These are phyloP conservation scores for Senna tora DNA, from an alignment of 306 rosid genomes.

Conservation along the genomic window DNA sequence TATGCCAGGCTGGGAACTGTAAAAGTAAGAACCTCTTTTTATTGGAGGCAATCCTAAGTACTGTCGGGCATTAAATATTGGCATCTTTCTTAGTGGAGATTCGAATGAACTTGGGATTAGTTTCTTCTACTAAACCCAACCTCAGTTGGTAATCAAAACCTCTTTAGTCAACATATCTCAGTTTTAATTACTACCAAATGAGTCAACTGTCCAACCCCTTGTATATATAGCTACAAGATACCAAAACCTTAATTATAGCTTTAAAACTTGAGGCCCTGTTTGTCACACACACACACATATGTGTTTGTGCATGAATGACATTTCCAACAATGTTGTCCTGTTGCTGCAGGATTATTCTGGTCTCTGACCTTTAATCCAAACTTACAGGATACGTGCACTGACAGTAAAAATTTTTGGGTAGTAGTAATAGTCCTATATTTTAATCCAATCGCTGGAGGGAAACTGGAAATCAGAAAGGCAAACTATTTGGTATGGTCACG, in stretches of 20 bases:
- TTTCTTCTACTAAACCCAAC: no score
- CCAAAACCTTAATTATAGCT: not conserved
- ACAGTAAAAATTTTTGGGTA: conserved; percentile 28
- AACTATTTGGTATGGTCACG: conserved; percentile 15
- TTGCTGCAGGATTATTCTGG: conserved; percentile 42
- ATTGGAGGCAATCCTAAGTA: no score
- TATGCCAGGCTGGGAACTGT: no score
- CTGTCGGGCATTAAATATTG: no score
- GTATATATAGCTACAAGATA: not conserved
- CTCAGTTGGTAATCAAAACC: no score
- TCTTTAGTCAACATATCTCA: not conserved
- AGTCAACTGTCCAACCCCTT: not conserved
- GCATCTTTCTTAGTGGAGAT: no score
- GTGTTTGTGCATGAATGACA: conserved; percentile 52
- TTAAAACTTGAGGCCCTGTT: conserved; percentile 16
- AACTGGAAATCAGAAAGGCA: not conserved
- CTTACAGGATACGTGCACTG: conserved; percentile 43
- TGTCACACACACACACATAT: conserved; percentile 21
- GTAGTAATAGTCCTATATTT: not conserved
- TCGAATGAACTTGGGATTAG: no score
- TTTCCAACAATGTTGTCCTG: conserved; percentile 46
- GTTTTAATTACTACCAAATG: not conserved
- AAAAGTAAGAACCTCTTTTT: no score
- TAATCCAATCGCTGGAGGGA: not conserved
- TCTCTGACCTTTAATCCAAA: conserved; percentile 51